Evolutionary conservation across 106 monocot genomes (phyloP), one percentile per base, ranked within the genome.

Genomic region (Apostasia shenzhenica): DNA sequence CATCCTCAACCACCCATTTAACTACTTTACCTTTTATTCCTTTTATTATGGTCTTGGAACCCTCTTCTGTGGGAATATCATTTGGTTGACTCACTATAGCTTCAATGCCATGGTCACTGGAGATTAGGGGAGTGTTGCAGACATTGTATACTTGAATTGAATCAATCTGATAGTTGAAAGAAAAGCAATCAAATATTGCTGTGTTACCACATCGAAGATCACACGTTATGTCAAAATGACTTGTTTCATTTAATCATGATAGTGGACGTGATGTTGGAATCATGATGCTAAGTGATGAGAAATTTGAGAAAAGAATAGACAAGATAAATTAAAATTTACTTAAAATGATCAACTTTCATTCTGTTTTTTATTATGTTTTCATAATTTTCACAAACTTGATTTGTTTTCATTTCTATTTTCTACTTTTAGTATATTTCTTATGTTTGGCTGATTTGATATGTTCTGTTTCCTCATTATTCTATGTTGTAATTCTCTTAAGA

Each of bases 1-100:
- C 81, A 11, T 91, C 87, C 66, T 87, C 91, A 50, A 84, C 76
- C 39, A 80, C 84, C 74, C 73, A 79, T 42, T 82, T 80, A 1
- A 61, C 69, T 38, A 63, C 37, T 56, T 73, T 67, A 10, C 71
- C 74, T 13, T 49, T 65, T 3, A 49, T 43, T 8, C 65, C 48
- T 37, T 65, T 47, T 3, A 48, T 6, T 0, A 38, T 4, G n/a
- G 39, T 3, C 4, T 39, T 48, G n/a, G 11, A 42, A 2, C 40
- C 44, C 6, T 42, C 11, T 54, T 51, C 8, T 46, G 7, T 8
- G 14, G 14, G 5, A 7, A 14, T 37, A 37, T 14, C 6, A 37
- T 7, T 47, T 2, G 6, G 26, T 2, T 65, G 45, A 4, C 45
- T 13, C 5, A 11, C 61, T 43, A 12, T 3, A 9, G 44, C 13